Evolutionary conservation across 139 green algal genomes (phyloP), one percentile per base, ranked within the genome.

Genomic region (Chlorella sp.): DNA sequence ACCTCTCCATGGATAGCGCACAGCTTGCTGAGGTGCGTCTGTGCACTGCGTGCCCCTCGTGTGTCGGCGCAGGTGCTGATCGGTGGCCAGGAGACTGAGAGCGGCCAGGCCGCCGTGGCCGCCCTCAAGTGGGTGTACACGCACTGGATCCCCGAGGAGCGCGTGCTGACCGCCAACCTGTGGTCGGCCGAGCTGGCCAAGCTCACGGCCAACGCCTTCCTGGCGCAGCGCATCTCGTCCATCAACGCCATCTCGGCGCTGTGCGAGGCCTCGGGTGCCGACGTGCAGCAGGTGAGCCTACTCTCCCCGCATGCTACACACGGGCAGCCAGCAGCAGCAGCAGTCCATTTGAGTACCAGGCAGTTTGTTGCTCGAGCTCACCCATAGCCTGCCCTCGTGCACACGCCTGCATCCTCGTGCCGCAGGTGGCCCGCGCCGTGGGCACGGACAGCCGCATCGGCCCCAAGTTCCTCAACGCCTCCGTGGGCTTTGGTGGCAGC

Each of bases 221-320:
- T 97, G 63, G 96, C 96, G 6, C 96, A 99, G 86, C 87, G 96
- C 73, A 99, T 99, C 70, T 97, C 91, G 27, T 99, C 95, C 67
- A 90, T 99, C 79, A 99, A 99, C 86, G 85, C 95, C 73, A 98
- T 99, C 74, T 97, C 90, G 22, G 96, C 96, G 0, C 86, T 99
- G 4, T 99, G 96, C 75, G 96, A 99, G 82, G 87, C 90, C 22
- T 98, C 94, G 0, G 86, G 87, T 35, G 96, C 96, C 5, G 92
- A 99, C 69, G 93, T 99, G 34, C 72, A 83, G 69, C 84, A 97
- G 85, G 89, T 94, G 35, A 62, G 75, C n/a, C n/a, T n/a, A n/a
- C n/a, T n/a, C n/a, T n/a, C n/a, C n/a, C n/a, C n/a, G n/a, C n/a
- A n/a, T n/a, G n/a, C n/a, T n/a, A n/a, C n/a, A n/a, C n/a, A n/a